Evolutionary conservation across 2,329 filamentous ascomycete species (phyloP).

Genomic region (Colletotrichum aenigma): DNA sequence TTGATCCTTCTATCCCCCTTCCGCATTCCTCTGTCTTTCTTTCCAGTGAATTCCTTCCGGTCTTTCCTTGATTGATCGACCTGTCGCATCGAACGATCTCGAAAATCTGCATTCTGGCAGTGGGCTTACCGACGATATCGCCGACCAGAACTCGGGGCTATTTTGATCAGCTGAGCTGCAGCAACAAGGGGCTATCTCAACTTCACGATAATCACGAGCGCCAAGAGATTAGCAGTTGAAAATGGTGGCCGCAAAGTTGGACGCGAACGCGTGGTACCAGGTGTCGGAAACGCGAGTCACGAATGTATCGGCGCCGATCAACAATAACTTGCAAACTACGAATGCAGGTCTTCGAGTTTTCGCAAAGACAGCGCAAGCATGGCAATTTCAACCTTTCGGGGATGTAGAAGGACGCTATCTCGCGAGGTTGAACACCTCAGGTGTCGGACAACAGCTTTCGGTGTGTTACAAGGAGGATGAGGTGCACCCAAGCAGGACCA

Average conservation of each 20-base stretch:
- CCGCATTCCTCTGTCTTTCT: neutral
- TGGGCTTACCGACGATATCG: neutral
- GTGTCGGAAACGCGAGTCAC: constrained; percentile 39
- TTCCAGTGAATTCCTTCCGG: neutral
- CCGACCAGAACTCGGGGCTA: neutral
- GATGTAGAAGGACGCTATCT: constrained; percentile 32
- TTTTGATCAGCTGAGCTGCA: neutral
- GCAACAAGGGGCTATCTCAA: neutral
- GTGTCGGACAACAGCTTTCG: constrained; percentile 31
- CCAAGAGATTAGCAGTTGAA: neutral
- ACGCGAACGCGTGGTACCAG: constrained; percentile 39
- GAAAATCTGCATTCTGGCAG: neutral
- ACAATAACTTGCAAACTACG: constrained; percentile 17
- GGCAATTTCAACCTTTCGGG: constrained; percentile 33
- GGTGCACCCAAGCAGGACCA: constrained; percentile 28
- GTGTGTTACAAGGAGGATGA: constrained; percentile 29
- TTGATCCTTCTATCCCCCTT: neutral
- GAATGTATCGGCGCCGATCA: constrained; percentile 20
- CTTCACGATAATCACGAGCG: neutral
- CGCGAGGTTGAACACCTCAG: constrained; percentile 30
- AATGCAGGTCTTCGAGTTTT: constrained; percentile 26
- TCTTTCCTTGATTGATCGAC: neutral
- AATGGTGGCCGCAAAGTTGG: constrained; percentile 28
- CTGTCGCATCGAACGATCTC: neutral
- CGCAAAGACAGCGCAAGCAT: constrained; percentile 20